Evolutionary conservation across 208 protist genomes (phyloP), one percentile per base, ranked within the genome.

Genomic region (Wallacemonas collosoma): DNA sequence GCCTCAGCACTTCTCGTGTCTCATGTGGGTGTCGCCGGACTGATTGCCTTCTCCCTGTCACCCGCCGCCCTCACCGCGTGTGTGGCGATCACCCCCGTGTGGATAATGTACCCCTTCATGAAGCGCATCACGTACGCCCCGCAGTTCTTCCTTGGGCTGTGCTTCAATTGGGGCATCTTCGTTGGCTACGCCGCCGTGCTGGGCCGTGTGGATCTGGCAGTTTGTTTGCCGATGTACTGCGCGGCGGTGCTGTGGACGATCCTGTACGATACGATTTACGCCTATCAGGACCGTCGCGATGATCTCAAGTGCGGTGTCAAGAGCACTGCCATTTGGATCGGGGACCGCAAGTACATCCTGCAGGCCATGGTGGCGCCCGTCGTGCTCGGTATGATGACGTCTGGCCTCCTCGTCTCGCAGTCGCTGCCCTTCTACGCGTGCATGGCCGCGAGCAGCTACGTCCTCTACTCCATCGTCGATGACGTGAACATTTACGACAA

Each of bases 81-180:
- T 14, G n/a, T 93, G 14, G 85, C 85, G 11, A 83, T 90, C 70
- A 88, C 83, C 1, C 88, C 88, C 2, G 50, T 94, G 3, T 84
- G 81, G 77, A 68, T 89, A 9, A 79, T 88, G 39, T 95, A 95
- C 69, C 88, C 89, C 7, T 89, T 95, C 43, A 92, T 94, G 89
- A 93, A 93, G 72, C 89, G 89, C 76, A 77, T 92, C 72, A 92
- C 89, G 38, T 89, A 91, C 72, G 76, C 82, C 26, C 88, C 88
- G 38, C 91, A 96, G 85, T 41, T 94, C n/a, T 81, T 90, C 44
- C 73, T 93, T 5, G 88, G 87, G 35, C 68, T 93, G 8, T 93
- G 86, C 71, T 93, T 89, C 62, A 94, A 92, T 73, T 91, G 84
- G 84, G 89, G 91, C 43, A 93, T 96, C 67, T 94, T 96, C 75